Base-by-base conservation (phyloP, 371 early-diverging fungal species). In the Mortierella sp. region DNA sequence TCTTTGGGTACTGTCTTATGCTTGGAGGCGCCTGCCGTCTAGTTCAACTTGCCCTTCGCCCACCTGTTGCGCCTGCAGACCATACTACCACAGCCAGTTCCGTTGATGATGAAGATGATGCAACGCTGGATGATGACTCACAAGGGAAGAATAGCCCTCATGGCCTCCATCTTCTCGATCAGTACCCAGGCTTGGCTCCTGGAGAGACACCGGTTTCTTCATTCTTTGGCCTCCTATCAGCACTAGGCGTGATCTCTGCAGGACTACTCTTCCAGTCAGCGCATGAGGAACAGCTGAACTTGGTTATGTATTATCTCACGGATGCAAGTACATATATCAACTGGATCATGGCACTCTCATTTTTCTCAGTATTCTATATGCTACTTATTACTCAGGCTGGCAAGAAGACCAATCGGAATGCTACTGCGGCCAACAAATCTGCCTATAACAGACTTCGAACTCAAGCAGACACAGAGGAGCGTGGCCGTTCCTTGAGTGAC, bases 151-250 rank as follows among this genome's bases (percentile, higher is more conserved):
- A 7, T 56, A 57, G 50, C 55, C 26, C 47, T 1, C 60, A 47
- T 15, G n/a, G n/a, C n/a, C n/a, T n/a, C n/a, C 66, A 50, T 21
- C n/a, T 5, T 9, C n/a, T 26, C 56, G 75, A 61, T 44, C 64
- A 28, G 18, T 12, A 57, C 30, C 56, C 68, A 2, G 77, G 77
- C 16, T 19, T 76, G 29, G 77, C 77, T 2, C 37, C 57, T 7
- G 72, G 77, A 25, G 77, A 76, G 62, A 68, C 77, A 3, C 77
- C 77, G 0, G 68, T 58, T 7, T 76, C 77, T 0, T 68, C 77
- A 12, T 76, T 76, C 66, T 76, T 76, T 76, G 77, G 77, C 1
- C 68, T 76, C 58, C 53, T 76, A 50, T 76, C 77, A 12, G 72
- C 67, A 11, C 18, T 76, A 57, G 77, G 77, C 7, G 21, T 76